phyloP scores from a whole-genome alignment of 2,329 filamentous ascomycete species.

The Verticillium dahliae region DNA sequence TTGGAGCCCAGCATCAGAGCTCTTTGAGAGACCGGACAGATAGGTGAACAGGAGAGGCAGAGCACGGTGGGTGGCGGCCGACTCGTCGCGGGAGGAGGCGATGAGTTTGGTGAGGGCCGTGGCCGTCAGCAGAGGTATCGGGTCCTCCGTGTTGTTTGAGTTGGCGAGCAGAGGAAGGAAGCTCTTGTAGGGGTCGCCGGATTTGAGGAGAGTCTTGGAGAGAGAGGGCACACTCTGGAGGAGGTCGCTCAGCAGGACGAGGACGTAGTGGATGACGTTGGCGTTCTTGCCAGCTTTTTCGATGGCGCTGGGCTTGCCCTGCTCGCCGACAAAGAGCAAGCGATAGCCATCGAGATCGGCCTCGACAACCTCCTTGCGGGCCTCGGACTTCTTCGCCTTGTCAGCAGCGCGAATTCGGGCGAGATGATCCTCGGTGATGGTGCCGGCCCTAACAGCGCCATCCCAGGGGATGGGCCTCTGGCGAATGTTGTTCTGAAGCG shows the following conservation, averaged over 20 bases:
- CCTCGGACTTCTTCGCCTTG: slow-evolving; percentile 82
- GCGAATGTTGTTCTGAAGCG: slow-evolving; percentile 94
- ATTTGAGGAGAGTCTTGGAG: slow-evolving; percentile 67
- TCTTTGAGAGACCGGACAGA: slow-evolving; percentile 76
- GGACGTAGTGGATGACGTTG: slow-evolving; percentile 91
- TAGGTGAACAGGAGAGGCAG: slow-evolving; percentile 81
- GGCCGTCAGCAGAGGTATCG: slow-evolving; percentile 83
- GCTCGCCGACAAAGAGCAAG: slow-evolving; percentile 69
- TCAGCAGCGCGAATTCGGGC: slow-evolving; percentile 95
- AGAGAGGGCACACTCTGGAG: slow-evolving; percentile 65
- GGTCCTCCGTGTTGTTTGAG: slow-evolving; percentile 66
- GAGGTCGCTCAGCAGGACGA: slow-evolving; percentile 82
- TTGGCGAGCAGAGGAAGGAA: slow-evolving; percentile 79
- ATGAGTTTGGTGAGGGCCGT: slow-evolving; percentile 79
- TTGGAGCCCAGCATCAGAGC: slow-evolving; percentile 81
- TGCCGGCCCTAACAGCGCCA: slow-evolving; percentile 86
- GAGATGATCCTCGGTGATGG: slow-evolving; percentile 88
- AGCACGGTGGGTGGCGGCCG: slow-evolving; percentile 62
- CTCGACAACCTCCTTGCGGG: slow-evolving; percentile 77
- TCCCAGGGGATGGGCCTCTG: slow-evolving; percentile 96
- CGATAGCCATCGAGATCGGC: slow-evolving; percentile 74
- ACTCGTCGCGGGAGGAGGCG: slow-evolving; percentile 57
- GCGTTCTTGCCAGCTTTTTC: slow-evolving; percentile 78
- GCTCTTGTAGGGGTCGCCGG: slow-evolving; percentile 72
- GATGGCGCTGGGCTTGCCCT: slow-evolving; percentile 65